Evolutionary conservation across 345 rosid genomes (phyloP), one percentile per base, ranked within the genome.

Genomic region (Mangifera indica): DNA sequence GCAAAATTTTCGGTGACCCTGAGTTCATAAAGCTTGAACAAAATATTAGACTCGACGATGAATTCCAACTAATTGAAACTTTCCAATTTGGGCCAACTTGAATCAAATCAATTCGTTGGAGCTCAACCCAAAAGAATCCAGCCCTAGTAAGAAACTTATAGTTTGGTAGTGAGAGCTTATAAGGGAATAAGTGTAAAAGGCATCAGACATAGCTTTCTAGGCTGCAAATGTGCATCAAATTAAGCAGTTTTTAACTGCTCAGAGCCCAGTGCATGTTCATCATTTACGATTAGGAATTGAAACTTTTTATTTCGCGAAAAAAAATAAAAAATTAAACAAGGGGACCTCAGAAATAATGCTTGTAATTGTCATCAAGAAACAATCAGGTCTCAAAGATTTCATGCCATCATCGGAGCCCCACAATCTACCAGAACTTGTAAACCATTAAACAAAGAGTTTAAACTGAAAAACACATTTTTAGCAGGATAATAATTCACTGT

Each of bases 241-340:
- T 13, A 58, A 64, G 66, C 73, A 70, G 77, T 71, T 74, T 26
- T 7, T 45, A 76, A 75, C 77, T 22, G 74, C 76, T 83, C 87
- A 81, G 89, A 83, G 89, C 87, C 89, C 89, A 86, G 89, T 83
- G 89, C 89, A 81, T 77, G 25, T 34, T 83, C 89, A 83, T 86
- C 89, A 85, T 83, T 77, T 82, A 70, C 60, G 10, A 12, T 0
- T 11, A 26, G n/a, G 6, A 44, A 22, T 3, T 32, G 3, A 9
- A 17, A 48, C 11, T 46, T 7, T 11, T 9, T 12, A 1, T 46
- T 46, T 10, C 3, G 1, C 52, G 40, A 3, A 0, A 7, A 1
- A 18, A 17, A 48, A 5, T 26, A 5, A 70, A 48, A 12, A 3
- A 9, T 6, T 8, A 8, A 14, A 20, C 21, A 37, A 37, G 59